Evolutionary conservation across 2,329 filamentous ascomycete species (phyloP).

Genomic region (Trichoderma breve): DNA sequence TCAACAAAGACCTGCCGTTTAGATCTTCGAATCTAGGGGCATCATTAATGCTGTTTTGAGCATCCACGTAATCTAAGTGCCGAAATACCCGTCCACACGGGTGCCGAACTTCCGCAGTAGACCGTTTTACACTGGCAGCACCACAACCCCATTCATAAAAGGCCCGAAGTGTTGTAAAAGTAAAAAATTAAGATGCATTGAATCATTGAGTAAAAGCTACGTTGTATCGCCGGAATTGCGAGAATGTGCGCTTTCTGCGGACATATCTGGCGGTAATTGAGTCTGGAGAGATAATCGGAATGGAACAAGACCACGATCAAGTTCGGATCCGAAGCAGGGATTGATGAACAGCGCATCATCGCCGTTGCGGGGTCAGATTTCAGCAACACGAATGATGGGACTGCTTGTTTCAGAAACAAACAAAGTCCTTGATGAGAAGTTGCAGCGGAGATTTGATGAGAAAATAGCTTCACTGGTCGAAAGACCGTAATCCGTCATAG

Average conservation of each 20-base stretch:
- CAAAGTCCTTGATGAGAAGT: neutral
- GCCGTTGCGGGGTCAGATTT: neutral
- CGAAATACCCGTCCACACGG: constrained; percentile 14
- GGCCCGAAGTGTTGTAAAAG: constrained; percentile 2
- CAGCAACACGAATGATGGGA: neutral
- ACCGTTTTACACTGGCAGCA: neutral
- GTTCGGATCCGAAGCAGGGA: neutral
- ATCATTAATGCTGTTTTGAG: neutral
- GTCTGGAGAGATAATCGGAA: neutral
- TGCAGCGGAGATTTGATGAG: neutral
- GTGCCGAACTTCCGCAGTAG: constrained; percentile 15
- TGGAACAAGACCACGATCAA: neutral
- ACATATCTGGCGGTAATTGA: neutral
- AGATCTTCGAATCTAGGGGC: neutral
- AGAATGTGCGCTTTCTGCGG: neutral
- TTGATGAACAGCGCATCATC: neutral
- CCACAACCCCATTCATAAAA: constrained; percentile 4
- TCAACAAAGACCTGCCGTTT: constrained; percentile 10
- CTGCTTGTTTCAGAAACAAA: neutral
- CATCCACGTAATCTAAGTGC: neutral
- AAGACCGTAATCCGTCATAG: neutral
- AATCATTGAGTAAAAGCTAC: neutral
- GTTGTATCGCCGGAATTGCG: neutral
- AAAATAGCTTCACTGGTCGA: neutral
- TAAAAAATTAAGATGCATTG: neutral